Percentiles rank a stretch among this genome's conserved stretches.
These are phyloP conservation scores for Nematocida displodere DNA, from an alignment of 371 early-diverging fungal species.

Conservation along the genomic window DNA sequence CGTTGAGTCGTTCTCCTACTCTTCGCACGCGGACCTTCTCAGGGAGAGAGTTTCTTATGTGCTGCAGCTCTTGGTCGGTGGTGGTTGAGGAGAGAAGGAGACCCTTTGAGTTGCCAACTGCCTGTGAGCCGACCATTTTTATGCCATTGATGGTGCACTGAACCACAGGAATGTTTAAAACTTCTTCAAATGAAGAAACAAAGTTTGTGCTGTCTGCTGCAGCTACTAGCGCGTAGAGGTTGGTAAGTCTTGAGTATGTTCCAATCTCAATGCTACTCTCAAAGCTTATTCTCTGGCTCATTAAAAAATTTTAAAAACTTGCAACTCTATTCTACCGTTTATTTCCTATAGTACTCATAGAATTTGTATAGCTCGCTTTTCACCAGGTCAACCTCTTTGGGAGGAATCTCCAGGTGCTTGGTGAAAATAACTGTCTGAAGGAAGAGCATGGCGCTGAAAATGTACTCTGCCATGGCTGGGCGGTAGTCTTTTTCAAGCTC, in stretches of 20 bases:
- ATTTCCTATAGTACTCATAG: constrained; percentile 52
- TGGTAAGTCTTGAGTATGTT: constrained; percentile 91
- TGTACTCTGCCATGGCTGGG: constrained; percentile 35
- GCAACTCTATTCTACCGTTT: not conserved
- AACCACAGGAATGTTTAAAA: constrained; percentile 90
- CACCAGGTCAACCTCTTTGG: constrained; percentile 28
- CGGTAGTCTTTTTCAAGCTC: constrained; percentile 16
- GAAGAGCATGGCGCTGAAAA: constrained; percentile 47
- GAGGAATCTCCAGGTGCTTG: not conserved
- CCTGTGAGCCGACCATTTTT: constrained; percentile 85
- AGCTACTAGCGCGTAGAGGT: constrained; percentile 93
- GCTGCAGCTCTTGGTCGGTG: constrained; percentile 97
- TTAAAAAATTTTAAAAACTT: constrained; percentile 34
- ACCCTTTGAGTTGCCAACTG: constrained; percentile 89
- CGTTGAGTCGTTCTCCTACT: constrained; percentile 92
- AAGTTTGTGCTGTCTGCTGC: constrained; percentile 77
- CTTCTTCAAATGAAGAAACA: constrained; percentile 69
- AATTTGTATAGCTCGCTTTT: constrained; percentile 45
- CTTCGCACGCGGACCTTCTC: constrained; percentile 86
- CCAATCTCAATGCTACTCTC: constrained; percentile 98
- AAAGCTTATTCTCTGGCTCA: constrained; percentile 68
- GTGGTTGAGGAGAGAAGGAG: constrained; percentile 88
- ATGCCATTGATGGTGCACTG: constrained; percentile 96
- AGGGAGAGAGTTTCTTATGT: constrained; percentile 90
- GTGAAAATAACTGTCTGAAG: constrained; percentile 42